Percentiles rank a stretch among this genome's conserved stretches.
Conservation (phyloP, 768 basidiomycete genomes). For the Boletus fagicola region DNA sequence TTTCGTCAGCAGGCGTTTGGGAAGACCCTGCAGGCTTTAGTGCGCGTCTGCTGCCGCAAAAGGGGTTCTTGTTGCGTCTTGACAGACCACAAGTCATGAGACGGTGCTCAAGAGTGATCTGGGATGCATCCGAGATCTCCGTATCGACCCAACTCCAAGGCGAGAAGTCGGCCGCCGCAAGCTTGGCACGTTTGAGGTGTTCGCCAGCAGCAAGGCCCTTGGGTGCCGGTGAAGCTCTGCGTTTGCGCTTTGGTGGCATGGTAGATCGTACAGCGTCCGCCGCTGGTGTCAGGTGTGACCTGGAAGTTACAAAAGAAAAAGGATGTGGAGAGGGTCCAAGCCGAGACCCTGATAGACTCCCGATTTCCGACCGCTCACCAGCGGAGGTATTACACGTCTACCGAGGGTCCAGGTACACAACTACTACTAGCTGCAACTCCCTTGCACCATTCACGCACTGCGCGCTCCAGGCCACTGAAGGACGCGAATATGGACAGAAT, state of each 20-base stretch:
- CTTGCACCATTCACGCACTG: neutral
- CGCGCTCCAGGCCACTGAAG: neutral
- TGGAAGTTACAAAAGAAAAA: conserved; percentile 8
- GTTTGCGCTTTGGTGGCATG: conserved; percentile 62
- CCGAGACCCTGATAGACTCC: conserved; percentile 19
- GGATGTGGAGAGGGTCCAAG: conserved; percentile 7
- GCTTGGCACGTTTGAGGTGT: conserved; percentile 55
- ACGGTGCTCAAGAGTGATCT: conserved; percentile 68
- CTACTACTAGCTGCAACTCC: no score
- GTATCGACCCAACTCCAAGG: conserved; percentile 84
- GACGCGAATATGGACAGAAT: conserved; percentile 27
- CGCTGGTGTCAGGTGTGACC: conserved; percentile 1
- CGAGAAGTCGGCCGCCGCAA: conserved; percentile 44
- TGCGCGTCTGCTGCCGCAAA: conserved; percentile 60
- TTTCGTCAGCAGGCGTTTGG: conserved; percentile 9
- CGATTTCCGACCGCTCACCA: conserved; percentile 25
- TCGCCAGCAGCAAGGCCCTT: conserved; percentile 63
- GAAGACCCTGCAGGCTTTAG: conserved; percentile 21
- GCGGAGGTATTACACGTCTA: neutral
- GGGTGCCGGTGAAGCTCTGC: conserved; percentile 43
- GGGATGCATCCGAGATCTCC: conserved; percentile 50
- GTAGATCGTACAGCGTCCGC: neutral
- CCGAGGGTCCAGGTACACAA: no score
- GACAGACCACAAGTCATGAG: conserved; percentile 69
- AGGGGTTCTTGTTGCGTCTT: conserved; percentile 43